Base-by-base conservation (phyloP, 805 yeast species). In the Lachancea thermotolerans region DNA sequence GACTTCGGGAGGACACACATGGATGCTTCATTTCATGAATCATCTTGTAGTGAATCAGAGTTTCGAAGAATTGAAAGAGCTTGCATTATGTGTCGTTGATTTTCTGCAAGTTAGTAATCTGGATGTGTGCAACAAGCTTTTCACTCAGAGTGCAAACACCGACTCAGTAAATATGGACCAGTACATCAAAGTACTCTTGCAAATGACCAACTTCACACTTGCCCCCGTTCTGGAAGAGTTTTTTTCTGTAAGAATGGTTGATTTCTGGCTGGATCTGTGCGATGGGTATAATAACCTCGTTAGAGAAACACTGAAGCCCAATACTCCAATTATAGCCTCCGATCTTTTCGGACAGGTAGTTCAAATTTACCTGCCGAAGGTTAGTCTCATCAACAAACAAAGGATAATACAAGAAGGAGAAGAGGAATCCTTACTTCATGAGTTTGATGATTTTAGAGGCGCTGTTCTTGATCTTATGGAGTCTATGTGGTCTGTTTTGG, bases 381-480 rank as follows among this genome's bases (percentile, higher is more conserved):
- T 79, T 2, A 82, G 77, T 39, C 57, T 76, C 9, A 17, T 48
- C n/a, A 54, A 62, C 40, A 58, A 74, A 18, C 69, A 67, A 15
- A 64, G 68, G 14, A 54, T 64, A 4, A 49, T 64, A 7, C 70
- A 68, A 32, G 57, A 61, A 4, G 55, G 56, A 7, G 60, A 60
- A 2, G 55, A 53, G 14, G 47, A 46, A 7, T 45, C 60, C 6
- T 39, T 51, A 11, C 21, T 60, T 3, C 59, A 62, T 45, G 95
- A 83, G 51, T 86, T 89, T 55, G 64, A 65, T 17, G 73, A 78
- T 21, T 91, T 79, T 62, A 73, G 97, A 53, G 67, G 77, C 29
- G 91, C 84, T 49, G 82, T 84, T 9, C 75, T 82, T 1, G 98
- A 93, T 53, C 70, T 90, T 33, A 77, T 86, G 51, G 93, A 88